Evolutionary conservation across 257 asterid genomes (phyloP).

Genomic region (Solanum clarkiae): DNA sequence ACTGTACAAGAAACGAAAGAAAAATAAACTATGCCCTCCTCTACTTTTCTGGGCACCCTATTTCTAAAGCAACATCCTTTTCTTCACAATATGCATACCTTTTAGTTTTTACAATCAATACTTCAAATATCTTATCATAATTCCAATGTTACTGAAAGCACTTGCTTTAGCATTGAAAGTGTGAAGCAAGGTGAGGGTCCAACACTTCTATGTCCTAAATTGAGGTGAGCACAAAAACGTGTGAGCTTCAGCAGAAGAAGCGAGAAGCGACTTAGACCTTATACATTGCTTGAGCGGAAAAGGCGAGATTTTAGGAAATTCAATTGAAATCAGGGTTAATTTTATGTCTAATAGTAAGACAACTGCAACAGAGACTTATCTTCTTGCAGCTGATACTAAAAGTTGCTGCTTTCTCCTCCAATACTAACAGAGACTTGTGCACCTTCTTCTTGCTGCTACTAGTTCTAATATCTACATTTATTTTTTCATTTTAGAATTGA

Average conservation of each 20-base stretch:
- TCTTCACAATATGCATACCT: not conserved
- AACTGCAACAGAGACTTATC: not conserved
- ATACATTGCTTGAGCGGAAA: not conserved
- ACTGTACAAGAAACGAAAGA: no score
- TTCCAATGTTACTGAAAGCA: not conserved
- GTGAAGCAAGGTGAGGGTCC: no score
- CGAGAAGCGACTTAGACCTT: not conserved
- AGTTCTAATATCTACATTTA: not conserved
- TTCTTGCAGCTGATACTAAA: not conserved
- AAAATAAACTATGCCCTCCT: not conserved
- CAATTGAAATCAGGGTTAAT: not conserved
- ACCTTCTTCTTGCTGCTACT: not conserved
- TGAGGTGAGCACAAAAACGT: no score
- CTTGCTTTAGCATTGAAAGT: no score
- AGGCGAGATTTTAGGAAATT: not conserved
- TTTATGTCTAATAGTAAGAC: not conserved
- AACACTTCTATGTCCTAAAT: no score
- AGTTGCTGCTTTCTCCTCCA: not conserved
- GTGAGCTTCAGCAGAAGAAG: no score
- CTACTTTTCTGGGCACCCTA: not conserved
- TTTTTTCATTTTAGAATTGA: not conserved
- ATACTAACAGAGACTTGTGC: not conserved
- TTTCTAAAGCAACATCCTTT: not conserved
- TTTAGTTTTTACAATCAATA: not conserved
- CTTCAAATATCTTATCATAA: not conserved